These are phyloP conservation scores for Kregervanrija fluxuum DNA, from an alignment of 805 yeast species.

Conservation along the genomic window DNA sequence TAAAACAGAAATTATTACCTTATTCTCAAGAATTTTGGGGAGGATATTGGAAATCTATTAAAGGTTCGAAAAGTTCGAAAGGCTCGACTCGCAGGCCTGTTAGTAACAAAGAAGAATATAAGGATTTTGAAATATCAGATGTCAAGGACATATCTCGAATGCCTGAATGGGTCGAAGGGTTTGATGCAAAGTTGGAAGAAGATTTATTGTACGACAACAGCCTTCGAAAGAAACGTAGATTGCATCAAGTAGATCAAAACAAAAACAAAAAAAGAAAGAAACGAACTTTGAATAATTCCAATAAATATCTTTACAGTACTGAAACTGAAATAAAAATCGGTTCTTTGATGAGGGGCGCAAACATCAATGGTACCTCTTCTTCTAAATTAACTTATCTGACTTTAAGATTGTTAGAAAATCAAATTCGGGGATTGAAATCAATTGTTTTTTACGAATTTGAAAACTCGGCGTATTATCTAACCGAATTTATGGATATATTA, in stretches of 20 bases:
- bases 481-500: conserved; percentile 55
- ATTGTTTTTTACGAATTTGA: conserved; percentile 65
- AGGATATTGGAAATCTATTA: conserved; percentile 37
- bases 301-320: neutral
- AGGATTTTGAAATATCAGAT: conserved; percentile 9
- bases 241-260: neutral
- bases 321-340: conserved; percentile 8
- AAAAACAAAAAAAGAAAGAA: conserved; percentile 1
- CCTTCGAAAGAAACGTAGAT: neutral
- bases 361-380: conserved; percentile 55
- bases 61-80: conserved; percentile 29
- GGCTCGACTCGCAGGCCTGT: conserved; percentile 5
- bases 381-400: conserved; percentile 56
- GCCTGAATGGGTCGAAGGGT: conserved; percentile 22
- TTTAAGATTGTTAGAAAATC: conserved; percentile 47
- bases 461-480: conserved; percentile 60
- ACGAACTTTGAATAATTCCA: neutral
- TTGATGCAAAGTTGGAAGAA: conserved; percentile 22
- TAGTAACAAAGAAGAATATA: conserved; percentile 11
- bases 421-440: conserved; percentile 39
- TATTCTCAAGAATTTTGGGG: conserved; percentile 44
- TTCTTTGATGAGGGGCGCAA: conserved; percentile 26
- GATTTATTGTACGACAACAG: conserved; percentile 2
- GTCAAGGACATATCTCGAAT: conserved; percentile 19
- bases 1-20: conserved; percentile 27